Evolutionary conservation across 2,329 filamentous ascomycete genomes (phyloP), one percentile per base, ranked within the genome.

Genomic region (Cercospora sesami): DNA sequence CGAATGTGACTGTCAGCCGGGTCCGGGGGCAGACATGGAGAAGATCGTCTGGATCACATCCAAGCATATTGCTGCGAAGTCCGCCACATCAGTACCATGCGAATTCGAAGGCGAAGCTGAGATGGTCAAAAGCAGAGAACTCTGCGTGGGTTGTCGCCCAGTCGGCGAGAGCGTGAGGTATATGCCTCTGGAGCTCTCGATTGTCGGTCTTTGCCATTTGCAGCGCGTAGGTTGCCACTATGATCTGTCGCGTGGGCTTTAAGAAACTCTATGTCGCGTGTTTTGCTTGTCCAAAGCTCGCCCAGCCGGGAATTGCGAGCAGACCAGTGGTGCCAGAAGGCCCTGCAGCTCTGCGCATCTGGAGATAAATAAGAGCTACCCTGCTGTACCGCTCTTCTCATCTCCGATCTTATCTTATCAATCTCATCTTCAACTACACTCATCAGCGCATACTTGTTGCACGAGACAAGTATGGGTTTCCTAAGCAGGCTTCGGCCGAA

Each of bases 401-500:
- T 16, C 60, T 30, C 2, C n/a, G 63, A 59, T 65, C 63, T 59
- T 59, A 59, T 58, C 53, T 65, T 65, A 59, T 58, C 53, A 58
- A 64, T 65, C 64, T 59, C 31, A 36, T 23, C 8, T 59, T 59
- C n/a, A 7, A 31, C 28, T 36, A 42, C 30, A 12, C 7, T 36
- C 51, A 10, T 6, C 6, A 26, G 26, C 31, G 31, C 18, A 26
- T n/a, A n/a, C 30, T 55, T 28, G 26, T 16, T 30, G 16, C 12
- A 45, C 33, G 14, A 28, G 21, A 28, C 18, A 60, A 21, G 30
- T 39, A 65, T 65, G 64, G 64, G 64, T 31, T 42, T 65, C 18
- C 48, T 71, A 53, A 69, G 39, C 39, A 64, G 51, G 60, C 51
- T 66, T 4, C 28, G 61, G 31, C 62, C 66, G 16, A 60, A 59